Conservation (phyloP, 345 rosid genomes). For the Anastatica hierochuntica region DNA sequence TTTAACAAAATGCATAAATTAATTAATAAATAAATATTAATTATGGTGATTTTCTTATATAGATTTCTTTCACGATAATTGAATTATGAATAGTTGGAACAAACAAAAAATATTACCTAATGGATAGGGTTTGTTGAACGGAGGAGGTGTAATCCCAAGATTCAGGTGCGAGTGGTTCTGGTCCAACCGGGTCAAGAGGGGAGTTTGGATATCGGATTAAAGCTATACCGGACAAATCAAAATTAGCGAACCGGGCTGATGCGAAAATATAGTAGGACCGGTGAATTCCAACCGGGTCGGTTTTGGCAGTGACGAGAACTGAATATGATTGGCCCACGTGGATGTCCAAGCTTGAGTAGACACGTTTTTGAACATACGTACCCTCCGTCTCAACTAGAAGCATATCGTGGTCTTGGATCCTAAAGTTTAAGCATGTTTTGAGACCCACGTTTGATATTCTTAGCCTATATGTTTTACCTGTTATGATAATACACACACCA, state of each 20-base stretch:
- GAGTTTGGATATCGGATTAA: constrained; percentile 20
- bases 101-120: constrained; percentile 11
- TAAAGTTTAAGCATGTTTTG: constrained; percentile 23
- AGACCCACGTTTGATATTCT: constrained; percentile 31
- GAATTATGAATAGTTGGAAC: too few relatives aligned
- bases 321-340: constrained; percentile 31
- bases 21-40: too few relatives aligned
- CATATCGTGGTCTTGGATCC: constrained; percentile 28
- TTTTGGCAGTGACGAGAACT: constrained; percentile 25
- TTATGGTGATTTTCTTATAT: too few relatives aligned
- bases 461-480: constrained; percentile 26
- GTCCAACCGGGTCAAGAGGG: constrained; percentile 13
- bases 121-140: constrained; percentile 20
- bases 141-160: constrained; percentile 19
- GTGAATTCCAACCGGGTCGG: not conserved
- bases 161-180: constrained; percentile 13
- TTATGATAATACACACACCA: not conserved
- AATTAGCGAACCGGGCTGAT: constrained; percentile 15
- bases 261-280: constrained; percentile 22
- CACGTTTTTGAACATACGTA: constrained; percentile 17
- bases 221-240: constrained; percentile 17
- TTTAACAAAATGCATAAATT: too few relatives aligned
- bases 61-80: too few relatives aligned
- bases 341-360: constrained; percentile 12
- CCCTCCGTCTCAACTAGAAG: constrained; percentile 28